phyloP scores from a whole-genome alignment of 225 moss, liverwort and hornwort species.

The Marchantia polymorpha region DNA sequence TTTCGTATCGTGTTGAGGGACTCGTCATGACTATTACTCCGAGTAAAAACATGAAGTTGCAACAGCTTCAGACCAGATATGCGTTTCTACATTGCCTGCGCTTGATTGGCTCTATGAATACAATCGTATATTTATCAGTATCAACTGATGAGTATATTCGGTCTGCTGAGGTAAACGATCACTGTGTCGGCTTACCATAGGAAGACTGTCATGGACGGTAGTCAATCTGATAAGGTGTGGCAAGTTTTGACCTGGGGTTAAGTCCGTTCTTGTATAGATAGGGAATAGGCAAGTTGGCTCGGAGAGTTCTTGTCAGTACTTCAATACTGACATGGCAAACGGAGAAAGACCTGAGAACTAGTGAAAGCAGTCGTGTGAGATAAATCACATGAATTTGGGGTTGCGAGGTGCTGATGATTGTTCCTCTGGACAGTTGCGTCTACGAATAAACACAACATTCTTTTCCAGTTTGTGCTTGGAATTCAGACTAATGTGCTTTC shows the following conservation, averaged over 20 bases:
- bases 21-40: neutral
- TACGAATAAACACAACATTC: no score
- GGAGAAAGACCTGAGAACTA: neutral
- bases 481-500: no score
- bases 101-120: neutral
- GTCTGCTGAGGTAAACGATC: neutral
- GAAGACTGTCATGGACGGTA: neutral
- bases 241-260: neutral
- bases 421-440: no score
- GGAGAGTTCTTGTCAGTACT: neutral
- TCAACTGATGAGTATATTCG: neutral
- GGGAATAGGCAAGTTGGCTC: neutral
- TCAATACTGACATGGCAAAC: neutral
- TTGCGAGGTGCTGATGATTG: no score
- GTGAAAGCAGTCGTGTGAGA: no score
- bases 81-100: neutral
- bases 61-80: neutral
- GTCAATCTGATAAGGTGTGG: neutral
- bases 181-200: neutral
- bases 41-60: neutral
- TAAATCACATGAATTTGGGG: no score
- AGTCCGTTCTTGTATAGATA: neutral
- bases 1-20: neutral
- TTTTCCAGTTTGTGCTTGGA: no score
- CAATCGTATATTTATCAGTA: neutral